These are phyloP conservation scores for Blastomyces parvus DNA, from an alignment of 2,329 filamentous ascomycete genomes.

Conservation along the genomic window DNA sequence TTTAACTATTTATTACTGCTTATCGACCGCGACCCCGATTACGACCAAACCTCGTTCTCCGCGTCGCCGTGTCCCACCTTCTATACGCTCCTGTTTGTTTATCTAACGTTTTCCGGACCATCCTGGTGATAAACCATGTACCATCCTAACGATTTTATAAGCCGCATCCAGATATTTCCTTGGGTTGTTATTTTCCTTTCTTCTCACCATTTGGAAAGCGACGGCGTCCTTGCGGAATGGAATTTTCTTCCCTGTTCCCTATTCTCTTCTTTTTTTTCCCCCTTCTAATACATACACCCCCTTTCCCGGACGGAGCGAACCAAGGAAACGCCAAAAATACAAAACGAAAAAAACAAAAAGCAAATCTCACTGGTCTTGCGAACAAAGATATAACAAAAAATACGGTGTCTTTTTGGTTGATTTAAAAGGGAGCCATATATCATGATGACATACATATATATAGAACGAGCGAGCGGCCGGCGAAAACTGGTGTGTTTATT, in stretches of 20 bases:
- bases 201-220: not conserved
- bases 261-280: not conserved
- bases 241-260: too few relatives aligned
- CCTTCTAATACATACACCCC: not conserved
- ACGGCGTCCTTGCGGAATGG: constrained; percentile 7
- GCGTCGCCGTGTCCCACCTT: not conserved
- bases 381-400: constrained; percentile 9
- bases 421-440: not conserved
- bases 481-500: constrained; percentile 8
- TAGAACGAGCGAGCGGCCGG: constrained; percentile 16
- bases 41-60: not conserved
- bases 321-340: not conserved
- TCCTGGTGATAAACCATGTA: constrained; percentile 9
- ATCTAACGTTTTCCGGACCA: not conserved
- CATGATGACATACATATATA: constrained; percentile 12
- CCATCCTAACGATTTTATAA: constrained; percentile 6
- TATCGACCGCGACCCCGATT: not conserved
- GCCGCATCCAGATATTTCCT: not conserved
- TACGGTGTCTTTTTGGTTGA: not conserved
- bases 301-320: constrained; percentile 2
- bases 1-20: too few relatives aligned
- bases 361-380: constrained; percentile 9
- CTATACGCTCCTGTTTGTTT: too few relatives aligned
- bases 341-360: not conserved
- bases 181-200: not conserved